Base-by-base conservation (phyloP, 2,329 filamentous ascomycete genomes). In the Xylaria hypoxylon region DNA sequence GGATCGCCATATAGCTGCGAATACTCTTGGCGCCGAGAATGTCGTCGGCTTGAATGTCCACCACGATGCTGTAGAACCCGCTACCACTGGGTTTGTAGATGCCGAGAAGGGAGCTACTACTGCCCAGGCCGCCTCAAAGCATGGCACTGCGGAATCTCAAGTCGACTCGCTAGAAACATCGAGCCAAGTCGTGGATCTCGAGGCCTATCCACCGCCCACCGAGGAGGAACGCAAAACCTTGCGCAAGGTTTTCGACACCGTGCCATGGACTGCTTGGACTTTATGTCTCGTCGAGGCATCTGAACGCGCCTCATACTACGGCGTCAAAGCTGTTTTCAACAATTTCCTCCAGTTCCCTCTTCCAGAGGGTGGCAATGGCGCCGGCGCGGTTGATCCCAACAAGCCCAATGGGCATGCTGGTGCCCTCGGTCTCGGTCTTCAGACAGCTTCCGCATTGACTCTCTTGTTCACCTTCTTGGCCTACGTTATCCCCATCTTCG, bases 291-390 rank as follows among this genome's bases (percentile, higher is more conserved):
- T 85, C 13, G 84, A 86, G 59, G 79, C 86, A 45, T 80, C 82
- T 6, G 85, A 87, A 70, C 79, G 84, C 17, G 84, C 83, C 1
- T 85, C 84, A 0, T 87, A 85, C 74, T 86, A 84, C 65, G 85
- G 84, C 38, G 80, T 80, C 3, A 79, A 80, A 55, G 81, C 80
- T 0, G 77, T 86, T 3, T 86, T 87, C 72, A 80, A 80, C 60
- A 88, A 89, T 69, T 89, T 83, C 71, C 80, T 89, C 70, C 80
- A 88, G 59, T 84, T 83, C 28, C 81, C 82, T 17, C 75, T 70
- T n/a, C 68, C 68, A 1, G 38, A 59, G 22, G 68, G 60, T 3
- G 68, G 68, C 22, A 28, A 88, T 4, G 86, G 86, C 0, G 71
- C 74, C 6, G 81, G 80, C 15, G 78, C 68, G 1, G 51, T 70